phyloP scores from a whole-genome alignment of 139 green algal species.

The Closterium sp. region DNA sequence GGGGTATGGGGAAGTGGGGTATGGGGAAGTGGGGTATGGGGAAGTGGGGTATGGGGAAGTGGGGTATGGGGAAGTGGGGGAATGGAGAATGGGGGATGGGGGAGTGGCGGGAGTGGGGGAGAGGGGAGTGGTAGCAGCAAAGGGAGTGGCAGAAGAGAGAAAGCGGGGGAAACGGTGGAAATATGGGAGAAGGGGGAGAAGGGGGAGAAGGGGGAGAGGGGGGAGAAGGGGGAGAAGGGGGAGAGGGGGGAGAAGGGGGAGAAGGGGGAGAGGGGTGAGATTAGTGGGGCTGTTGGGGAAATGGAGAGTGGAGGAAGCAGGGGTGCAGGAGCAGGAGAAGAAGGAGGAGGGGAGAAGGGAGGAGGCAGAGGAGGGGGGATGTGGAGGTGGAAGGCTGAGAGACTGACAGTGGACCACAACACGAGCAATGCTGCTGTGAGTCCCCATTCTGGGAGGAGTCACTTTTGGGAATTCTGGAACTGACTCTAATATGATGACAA shows the following conservation, averaged over 20 bases:
- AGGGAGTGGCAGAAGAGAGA: background rate
- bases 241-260: background rate
- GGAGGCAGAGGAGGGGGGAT: background rate
- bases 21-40: background rate
- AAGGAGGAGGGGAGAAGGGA: background rate
- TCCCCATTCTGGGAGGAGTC: too few relatives aligned
- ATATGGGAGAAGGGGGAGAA: background rate
- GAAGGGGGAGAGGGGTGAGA: background rate
- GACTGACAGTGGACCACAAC: background rate
- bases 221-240: background rate
- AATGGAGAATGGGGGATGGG: background rate
- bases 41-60: background rate
- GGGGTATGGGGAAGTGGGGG: background rate
- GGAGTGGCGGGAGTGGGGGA: background rate
- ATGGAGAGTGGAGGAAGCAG: background rate
- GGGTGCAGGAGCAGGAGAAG: background rate
- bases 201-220: too few relatives aligned
- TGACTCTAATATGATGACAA: too few relatives aligned
- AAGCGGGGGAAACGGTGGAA: background rate
- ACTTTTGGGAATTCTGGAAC: too few relatives aligned
- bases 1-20: background rate
- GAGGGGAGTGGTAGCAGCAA: background rate
- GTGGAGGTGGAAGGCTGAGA: background rate
- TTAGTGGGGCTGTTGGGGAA: background rate
- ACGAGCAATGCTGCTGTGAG: too few relatives aligned